Evolutionary conservation across 73 alveolate genomes (phyloP).

Genomic region (Blepharisma japonicum): DNA sequence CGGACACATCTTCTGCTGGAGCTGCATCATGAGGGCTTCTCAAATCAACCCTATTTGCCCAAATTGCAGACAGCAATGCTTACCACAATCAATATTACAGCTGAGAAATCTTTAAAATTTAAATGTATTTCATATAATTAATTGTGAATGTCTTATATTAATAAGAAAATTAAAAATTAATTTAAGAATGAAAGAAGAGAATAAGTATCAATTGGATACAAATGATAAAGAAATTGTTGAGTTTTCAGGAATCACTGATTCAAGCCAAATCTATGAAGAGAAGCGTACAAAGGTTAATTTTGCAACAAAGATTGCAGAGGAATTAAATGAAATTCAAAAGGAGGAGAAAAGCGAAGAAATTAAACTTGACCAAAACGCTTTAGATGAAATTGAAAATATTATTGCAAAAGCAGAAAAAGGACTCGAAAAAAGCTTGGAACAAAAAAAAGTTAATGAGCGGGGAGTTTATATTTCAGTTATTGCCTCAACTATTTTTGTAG

Average conservation of each 20-base stretch:
- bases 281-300: too few relatives aligned
- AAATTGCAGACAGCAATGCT: conserved; percentile 54
- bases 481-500: background rate
- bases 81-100: conserved; percentile 40
- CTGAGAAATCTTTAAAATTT: background rate
- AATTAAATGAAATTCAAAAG: too few relatives aligned
- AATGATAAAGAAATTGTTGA: too few relatives aligned
- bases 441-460: conserved; percentile 4
- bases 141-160: too few relatives aligned
- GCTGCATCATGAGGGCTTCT: conserved; percentile 48
- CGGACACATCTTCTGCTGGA: conserved; percentile 79
- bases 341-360: background rate
- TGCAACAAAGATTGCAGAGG: too few relatives aligned
- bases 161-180: too few relatives aligned
- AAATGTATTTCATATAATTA: too few relatives aligned
- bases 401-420: conserved; percentile 3
- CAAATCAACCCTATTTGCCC: conserved; percentile 59
- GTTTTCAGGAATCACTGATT: too few relatives aligned
- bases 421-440: background rate
- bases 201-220: too few relatives aligned
- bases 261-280: too few relatives aligned
- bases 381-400: conserved; percentile 10
- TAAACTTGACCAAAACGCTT: background rate
- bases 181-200: too few relatives aligned
- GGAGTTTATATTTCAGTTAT: conserved; percentile 13